A percentile compares a stretch with the other conserved stretches of the same genome.
These are phyloP conservation scores for Beauveria australis DNA, from an alignment of 2,329 filamentous ascomycete genomes.

Conservation along the genomic window DNA sequence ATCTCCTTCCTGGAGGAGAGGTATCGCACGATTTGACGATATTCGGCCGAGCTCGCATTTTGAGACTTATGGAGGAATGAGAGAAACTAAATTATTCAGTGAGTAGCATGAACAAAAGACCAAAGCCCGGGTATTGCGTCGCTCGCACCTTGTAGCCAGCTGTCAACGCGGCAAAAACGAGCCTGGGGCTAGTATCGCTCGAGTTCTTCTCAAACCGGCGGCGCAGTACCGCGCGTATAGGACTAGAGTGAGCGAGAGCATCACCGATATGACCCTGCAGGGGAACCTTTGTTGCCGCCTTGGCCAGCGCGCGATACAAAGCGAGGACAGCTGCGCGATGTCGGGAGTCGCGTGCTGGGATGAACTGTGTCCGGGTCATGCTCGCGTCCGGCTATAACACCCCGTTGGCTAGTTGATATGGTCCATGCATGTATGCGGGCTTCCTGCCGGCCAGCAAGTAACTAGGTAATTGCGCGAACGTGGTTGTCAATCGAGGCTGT, in stretches of 20 bases:
- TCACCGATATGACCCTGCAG: constrained; percentile 37
- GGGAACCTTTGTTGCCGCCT: constrained; percentile 44
- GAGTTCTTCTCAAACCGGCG: constrained; percentile 55
- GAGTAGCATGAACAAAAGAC: background rate
- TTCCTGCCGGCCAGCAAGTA: background rate
- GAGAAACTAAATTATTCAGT: constrained; percentile 27
- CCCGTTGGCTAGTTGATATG: background rate
- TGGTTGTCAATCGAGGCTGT: background rate
- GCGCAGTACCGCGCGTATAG: constrained; percentile 50
- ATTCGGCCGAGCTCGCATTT: constrained; percentile 28
- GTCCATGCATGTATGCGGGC: background rate
- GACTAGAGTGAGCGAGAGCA: constrained; percentile 23
- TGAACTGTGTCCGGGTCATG: constrained; percentile 27
- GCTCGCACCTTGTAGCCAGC: constrained; percentile 56
- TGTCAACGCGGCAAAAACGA: constrained; percentile 54
- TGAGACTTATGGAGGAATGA: constrained; percentile 31
- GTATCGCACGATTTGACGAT: constrained; percentile 33
- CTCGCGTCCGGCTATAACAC: background rate
- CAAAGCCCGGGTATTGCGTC: background rate
- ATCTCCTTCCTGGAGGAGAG: constrained; percentile 22
- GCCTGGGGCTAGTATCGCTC: constrained; percentile 47
- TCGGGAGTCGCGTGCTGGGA: constrained; percentile 42
- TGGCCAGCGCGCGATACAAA: constrained; percentile 63
- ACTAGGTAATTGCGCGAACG: background rate
- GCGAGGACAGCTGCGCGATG: constrained; percentile 54